Percentiles rank a stretch among this genome's conserved stretches.
Evolutionary conservation across 345 rosid genomes (phyloP).

Genomic region (Populus tremula): DNA sequence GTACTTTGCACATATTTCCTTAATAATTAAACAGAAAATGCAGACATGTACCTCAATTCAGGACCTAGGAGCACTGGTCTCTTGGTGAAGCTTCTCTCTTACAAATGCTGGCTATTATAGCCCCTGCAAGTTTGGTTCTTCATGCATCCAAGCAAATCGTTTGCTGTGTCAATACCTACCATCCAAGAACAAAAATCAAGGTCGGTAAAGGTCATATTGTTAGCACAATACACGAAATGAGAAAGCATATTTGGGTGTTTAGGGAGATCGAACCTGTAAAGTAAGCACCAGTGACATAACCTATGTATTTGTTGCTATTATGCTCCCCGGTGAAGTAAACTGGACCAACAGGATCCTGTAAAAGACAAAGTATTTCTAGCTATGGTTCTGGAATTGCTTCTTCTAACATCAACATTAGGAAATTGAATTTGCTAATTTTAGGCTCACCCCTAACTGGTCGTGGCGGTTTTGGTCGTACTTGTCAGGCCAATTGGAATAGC

Average conservation of each 20-base stretch:
- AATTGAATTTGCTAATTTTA: neutral
- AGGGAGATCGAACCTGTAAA: conserved; percentile 16
- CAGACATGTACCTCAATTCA: neutral
- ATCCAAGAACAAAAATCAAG: neutral
- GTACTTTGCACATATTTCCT: neutral
- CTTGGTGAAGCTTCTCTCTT: neutral
- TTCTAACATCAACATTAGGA: neutral
- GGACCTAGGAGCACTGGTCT: neutral
- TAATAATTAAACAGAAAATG: neutral
- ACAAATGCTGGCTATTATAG: neutral
- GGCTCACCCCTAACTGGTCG: conserved; percentile 19
- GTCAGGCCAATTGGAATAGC: conserved; percentile 26
- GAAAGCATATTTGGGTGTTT: neutral
- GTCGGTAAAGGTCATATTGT: neutral
- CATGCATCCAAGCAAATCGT: conserved; percentile 15
- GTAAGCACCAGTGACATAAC: conserved; percentile 33
- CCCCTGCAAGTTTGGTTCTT: conserved; percentile 8
- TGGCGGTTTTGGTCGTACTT: conserved; percentile 12
- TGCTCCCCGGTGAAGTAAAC: conserved; percentile 43
- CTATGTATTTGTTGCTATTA: conserved; percentile 15
- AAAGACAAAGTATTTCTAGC: neutral
- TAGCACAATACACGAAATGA: neutral
- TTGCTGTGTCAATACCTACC: conserved; percentile 22
- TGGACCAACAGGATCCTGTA: conserved; percentile 29
- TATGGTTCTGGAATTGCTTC: no score